Conservation (phyloP, 2,329 filamentous ascomycete genomes). For the Trichoderma pleuroti region DNA sequence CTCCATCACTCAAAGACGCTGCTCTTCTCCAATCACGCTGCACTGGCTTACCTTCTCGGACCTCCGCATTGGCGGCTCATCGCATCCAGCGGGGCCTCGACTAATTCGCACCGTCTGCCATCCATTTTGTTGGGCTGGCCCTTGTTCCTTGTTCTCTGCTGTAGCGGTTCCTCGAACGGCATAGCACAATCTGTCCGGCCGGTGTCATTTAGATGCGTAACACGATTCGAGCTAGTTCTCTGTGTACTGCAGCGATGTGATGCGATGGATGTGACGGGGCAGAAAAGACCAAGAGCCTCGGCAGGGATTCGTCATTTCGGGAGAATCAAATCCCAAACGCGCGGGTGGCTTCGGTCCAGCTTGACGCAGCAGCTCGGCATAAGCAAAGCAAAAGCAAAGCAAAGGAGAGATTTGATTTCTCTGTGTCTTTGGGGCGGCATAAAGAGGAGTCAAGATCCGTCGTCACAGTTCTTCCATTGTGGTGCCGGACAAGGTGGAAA, state of each 20-base stretch:
- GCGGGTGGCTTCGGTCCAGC: constrained; percentile 8
- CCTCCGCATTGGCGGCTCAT: constrained; percentile 15
- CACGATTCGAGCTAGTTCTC: neutral
- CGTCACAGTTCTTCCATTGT: neutral
- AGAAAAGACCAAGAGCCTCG: neutral
- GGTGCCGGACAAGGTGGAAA: neutral
- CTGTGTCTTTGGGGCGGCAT: neutral
- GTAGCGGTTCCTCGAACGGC: neutral
- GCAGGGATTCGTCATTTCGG: neutral
- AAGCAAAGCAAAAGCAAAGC: neutral
- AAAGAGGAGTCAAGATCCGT: neutral
- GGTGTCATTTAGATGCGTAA: constrained; percentile 16
- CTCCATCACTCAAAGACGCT: neutral
- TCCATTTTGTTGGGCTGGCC: constrained; percentile 7
- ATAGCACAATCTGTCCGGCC: neutral
- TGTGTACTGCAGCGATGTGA: neutral
- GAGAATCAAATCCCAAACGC: neutral
- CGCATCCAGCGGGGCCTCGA: neutral
- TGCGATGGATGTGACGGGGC: neutral
- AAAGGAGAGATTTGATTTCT: neutral
- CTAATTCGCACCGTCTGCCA: neutral
- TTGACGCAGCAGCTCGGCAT: neutral
- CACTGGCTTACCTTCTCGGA: constrained; percentile 3
- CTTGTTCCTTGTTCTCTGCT: too few species aligned
- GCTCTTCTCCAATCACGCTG: neutral